Evolutionary conservation across 148 eudicot genomes (phyloP).

Genomic region (Tetragonia tetragonoides): DNA sequence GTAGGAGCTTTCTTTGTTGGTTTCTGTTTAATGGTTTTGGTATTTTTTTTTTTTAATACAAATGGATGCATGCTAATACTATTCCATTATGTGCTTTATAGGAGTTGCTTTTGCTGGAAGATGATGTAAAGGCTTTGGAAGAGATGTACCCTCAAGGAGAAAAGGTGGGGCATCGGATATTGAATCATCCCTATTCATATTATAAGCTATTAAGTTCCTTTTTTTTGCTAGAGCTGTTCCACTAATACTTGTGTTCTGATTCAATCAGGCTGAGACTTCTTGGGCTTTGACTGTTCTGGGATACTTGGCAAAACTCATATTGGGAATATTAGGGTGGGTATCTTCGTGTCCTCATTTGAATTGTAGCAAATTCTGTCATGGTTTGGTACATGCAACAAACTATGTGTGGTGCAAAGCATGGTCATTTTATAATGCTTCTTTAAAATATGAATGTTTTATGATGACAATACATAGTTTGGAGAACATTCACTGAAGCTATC

Average conservation of each 20-base stretch:
- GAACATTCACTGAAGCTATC: neutral
- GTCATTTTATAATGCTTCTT: neutral
- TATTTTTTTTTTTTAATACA: neutral
- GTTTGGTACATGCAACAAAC: neutral
- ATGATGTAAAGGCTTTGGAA: constrained; percentile 92
- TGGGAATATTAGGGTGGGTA: constrained; percentile 85
- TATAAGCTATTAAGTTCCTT: neutral
- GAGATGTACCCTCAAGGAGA: constrained; percentile 99
- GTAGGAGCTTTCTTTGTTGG: too few relatives aligned
- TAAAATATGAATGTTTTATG: neutral
- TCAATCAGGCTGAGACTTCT: constrained; percentile 82
- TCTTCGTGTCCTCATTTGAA: neutral
- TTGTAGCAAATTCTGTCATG: neutral
- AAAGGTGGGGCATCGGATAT: constrained; percentile 51
- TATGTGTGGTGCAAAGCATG: neutral
- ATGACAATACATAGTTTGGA: neutral
- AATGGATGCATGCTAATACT: neutral
- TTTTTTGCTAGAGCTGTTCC: neutral
- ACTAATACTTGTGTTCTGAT: constrained; percentile 20
- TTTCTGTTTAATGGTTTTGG: neutral
- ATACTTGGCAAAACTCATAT: constrained; percentile 83
- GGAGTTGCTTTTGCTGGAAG: constrained; percentile 92
- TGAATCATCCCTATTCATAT: constrained; percentile 12
- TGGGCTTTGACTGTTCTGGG: constrained; percentile 99
- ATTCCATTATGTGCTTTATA: constrained; percentile 31